These are phyloP conservation scores for Pleurotus ostreatus DNA, from an alignment of 768 basidiomycete species.

Conservation along the genomic window DNA sequence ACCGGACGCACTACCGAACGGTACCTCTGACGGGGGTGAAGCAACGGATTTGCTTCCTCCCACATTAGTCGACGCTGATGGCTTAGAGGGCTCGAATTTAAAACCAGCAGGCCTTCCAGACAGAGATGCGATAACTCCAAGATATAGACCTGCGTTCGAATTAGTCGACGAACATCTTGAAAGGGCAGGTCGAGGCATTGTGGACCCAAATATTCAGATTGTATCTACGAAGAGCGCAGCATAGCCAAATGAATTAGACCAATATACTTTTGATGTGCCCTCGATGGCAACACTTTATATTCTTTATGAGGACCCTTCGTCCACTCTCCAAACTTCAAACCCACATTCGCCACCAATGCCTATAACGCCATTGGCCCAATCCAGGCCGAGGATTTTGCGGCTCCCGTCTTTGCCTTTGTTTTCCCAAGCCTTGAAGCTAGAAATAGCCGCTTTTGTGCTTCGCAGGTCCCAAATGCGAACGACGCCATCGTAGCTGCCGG, in stretches of 20 bases:
- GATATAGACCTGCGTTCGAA: conserved; percentile 79
- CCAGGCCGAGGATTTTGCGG: conserved; percentile 56
- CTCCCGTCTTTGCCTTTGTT: conserved; percentile 27
- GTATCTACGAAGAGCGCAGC: background rate
- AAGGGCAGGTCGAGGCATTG: conserved; percentile 52
- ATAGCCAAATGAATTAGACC: too few relatives aligned
- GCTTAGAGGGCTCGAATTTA: too few relatives aligned
- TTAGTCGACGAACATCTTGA: conserved; percentile 71
- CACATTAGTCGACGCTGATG: background rate
- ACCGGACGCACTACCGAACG: background rate
- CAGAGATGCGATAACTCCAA: background rate
- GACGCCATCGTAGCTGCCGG: conserved; percentile 75
- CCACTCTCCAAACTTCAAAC: conserved; percentile 59
- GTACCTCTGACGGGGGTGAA: conserved; percentile 10
- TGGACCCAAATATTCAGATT: background rate
- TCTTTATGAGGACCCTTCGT: conserved; percentile 21
- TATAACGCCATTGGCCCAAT: conserved; percentile 63
- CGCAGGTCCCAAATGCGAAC: conserved; percentile 78
- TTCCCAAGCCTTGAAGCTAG: conserved; percentile 60
- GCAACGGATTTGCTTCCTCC: background rate
- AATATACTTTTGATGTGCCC: too few relatives aligned
- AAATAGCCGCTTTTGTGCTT: conserved; percentile 60
- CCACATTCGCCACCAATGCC: conserved; percentile 65
- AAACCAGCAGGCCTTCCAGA: too few relatives aligned
- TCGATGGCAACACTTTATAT: too few relatives aligned